Percentiles rank a stretch among this genome's conserved stretches.
Evolutionary conservation across 208 protist species (phyloP).

Genomic region (Entamoeba dispar): DNA sequence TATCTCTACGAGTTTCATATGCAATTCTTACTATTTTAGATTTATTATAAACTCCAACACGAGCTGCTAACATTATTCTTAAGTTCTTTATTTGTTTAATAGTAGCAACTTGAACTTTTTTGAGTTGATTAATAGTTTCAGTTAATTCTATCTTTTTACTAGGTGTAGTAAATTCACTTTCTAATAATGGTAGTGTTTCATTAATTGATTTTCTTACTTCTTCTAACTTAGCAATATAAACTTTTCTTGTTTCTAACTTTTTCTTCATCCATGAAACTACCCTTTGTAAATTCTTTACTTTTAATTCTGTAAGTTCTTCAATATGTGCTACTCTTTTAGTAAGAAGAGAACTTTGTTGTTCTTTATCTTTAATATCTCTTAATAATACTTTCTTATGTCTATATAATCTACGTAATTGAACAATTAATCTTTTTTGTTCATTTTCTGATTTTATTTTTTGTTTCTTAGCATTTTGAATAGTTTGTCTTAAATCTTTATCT

Average conservation of each 20-base stretch:
- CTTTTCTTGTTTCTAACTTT: neutral
- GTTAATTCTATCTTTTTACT: neutral
- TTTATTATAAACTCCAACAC: neutral
- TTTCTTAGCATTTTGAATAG: neutral
- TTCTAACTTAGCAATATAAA: neutral
- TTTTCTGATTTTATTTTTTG: neutral
- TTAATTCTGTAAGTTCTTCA: neutral
- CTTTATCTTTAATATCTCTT: neutral
- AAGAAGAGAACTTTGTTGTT: neutral
- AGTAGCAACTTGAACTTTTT: neutral
- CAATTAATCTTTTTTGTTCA: neutral
- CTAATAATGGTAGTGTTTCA: neutral
- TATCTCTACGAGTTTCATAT: neutral
- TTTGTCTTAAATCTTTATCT: neutral
- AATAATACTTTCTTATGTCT: neutral
- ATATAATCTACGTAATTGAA: neutral
- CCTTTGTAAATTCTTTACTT: neutral
- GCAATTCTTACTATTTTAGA: neutral
- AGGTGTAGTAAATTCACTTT: neutral
- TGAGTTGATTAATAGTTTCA: neutral
- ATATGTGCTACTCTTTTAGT: neutral
- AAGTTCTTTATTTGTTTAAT: neutral
- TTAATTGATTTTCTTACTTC: neutral
- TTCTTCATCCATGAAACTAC: neutral
- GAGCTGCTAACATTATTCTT: neutral